phyloP scores from a whole-genome alignment of 2,329 filamentous ascomycete species.

The Aspergillus sp. region DNA sequence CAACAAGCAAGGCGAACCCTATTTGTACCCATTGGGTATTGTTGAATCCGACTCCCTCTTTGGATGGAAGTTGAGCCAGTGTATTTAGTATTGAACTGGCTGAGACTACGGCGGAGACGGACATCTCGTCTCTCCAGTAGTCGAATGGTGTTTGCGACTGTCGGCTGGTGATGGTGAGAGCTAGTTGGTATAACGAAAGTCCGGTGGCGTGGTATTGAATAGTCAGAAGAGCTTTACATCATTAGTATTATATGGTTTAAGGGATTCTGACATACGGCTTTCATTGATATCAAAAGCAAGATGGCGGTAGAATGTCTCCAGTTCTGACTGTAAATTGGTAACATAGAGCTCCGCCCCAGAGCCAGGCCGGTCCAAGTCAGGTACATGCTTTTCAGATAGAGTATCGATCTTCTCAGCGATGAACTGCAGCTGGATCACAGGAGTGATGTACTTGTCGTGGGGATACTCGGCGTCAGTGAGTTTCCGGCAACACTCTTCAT shows the following conservation, averaged over 20 bases:
- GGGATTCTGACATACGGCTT: not conserved
- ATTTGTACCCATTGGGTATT: constrained; percentile 45
- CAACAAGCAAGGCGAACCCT: constrained; percentile 30
- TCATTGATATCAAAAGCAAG: not conserved
- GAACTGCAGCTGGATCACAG: not conserved
- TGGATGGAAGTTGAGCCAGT: constrained; percentile 36
- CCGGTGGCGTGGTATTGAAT: not conserved
- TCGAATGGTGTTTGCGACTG: not conserved
- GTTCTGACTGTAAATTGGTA: not conserved
- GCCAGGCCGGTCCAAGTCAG: not conserved
- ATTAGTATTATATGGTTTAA: not conserved
- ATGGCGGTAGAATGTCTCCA: not conserved
- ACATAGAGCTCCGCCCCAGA: not conserved
- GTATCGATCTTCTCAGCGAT: not conserved
- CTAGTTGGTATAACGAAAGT: not conserved
- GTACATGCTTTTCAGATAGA: not conserved
- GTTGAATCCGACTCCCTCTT: constrained; percentile 35
- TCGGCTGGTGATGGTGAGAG: not conserved
- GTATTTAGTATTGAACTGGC: not conserved
- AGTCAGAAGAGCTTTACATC: not conserved
- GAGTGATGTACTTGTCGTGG: not conserved
- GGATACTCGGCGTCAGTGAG: not conserved
- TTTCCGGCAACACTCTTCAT: not conserved
- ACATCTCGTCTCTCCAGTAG: not conserved
- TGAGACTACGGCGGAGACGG: not conserved